Evolutionary conservation across 1,139 yeast species (phyloP).

Genomic region (Hemisphaericaspora xylofermentans): DNA sequence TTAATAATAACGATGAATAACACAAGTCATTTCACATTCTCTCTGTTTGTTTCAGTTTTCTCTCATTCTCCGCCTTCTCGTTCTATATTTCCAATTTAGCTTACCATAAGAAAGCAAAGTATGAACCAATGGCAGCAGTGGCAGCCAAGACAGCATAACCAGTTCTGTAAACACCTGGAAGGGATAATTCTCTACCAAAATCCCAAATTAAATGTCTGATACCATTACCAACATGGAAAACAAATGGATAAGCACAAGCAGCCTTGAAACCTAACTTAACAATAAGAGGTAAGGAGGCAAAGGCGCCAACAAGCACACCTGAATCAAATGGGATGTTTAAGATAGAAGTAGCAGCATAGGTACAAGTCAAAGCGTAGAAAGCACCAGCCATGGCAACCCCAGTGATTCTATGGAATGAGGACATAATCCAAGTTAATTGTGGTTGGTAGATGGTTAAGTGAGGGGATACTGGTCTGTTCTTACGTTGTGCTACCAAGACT

Average conservation of each 20-base stretch:
- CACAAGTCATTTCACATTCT: no score
- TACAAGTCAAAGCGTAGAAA: slow-evolving; percentile 73
- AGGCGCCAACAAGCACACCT: slow-evolving; percentile 55
- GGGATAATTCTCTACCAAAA: slow-evolving; percentile 70
- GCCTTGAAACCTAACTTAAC: slow-evolving; percentile 67
- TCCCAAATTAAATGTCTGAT: slow-evolving; percentile 95
- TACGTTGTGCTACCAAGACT: slow-evolving; percentile 77
- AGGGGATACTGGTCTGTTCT: slow-evolving; percentile 87
- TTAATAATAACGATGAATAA: no score
- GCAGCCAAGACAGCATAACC: slow-evolving; percentile 82
- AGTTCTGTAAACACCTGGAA: slow-evolving; percentile 88
- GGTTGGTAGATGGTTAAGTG: slow-evolving; percentile 87
- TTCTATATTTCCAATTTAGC: background rate
- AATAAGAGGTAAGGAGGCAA: slow-evolving; percentile 58
- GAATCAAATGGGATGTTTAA: slow-evolving; percentile 66
- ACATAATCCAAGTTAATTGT: slow-evolving; percentile 80
- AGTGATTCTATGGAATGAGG: slow-evolving; percentile 82
- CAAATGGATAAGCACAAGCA: slow-evolving; percentile 76
- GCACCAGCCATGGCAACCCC: slow-evolving; percentile 81
- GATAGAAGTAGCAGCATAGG: slow-evolving; percentile 70
- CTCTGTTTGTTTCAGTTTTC: background rate
- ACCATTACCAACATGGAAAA: slow-evolving; percentile 84
- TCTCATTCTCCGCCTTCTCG: background rate
- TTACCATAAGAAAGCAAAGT: slow-evolving; percentile 43
- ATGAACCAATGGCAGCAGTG: slow-evolving; percentile 65